Base-by-base conservation (phyloP, 495 filamentous ascomycete genomes). In the Cudoniella acicularis region DNA sequence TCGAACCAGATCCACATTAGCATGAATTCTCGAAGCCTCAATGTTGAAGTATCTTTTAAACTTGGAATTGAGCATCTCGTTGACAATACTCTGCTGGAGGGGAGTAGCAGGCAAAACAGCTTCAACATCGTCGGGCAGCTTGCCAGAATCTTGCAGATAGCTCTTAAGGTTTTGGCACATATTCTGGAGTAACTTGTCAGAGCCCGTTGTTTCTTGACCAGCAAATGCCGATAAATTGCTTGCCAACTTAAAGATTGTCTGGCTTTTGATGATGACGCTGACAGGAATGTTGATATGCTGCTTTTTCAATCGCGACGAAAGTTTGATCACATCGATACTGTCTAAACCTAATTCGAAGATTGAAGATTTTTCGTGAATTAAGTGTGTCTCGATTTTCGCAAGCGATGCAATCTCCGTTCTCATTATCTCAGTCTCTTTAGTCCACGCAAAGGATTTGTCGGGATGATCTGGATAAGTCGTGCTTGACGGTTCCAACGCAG, bases 301-400 rank as follows among this genome's bases (percentile, higher is more conserved):
- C 49, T 72, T 77, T 62, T 82, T 87, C 21, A 95, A 72, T 47
- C 76, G 77, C 1, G 87, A 81, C 1, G 88, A 81, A 3, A 95
- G 73, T 25, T 83, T 80, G 25, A 92, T 83, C 1, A 87, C 87
- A 2, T 88, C 88, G n/a, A 96, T 89, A 0, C 89, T 93, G 65
- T 94, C 91, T n/a, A 94, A 74, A 0, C 91, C 91, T 2, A 95
- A 73, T 54, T 93, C 88, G 64, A 90, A 95, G 24, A 95, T 82
- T 23, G 82, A 92, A 0, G 86, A 82, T 91, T 74, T 67, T 86
- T 89, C 63, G 85, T 87, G 17, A 21, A 96, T 70, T 3, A 73
- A 62, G 1, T 77, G 68, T 17, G 69, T 62, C 1, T 77, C 66
- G 9, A 83, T 66, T 0, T 77, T 79, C 8, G 86, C 80, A 24